Percentiles rank a stretch among this genome's conserved stretches.
Evolutionary conservation across 176 grass and related monocot species (phyloP).

Genomic region (bread wheat (Triticum aestivum)): IWGSC_CS_RefSeq_v2.1 NC_057811.1:457455463-457455962

Average conservation of each 20-base stretch:
- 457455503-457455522: too few relatives aligned
- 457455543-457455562: too few relatives aligned
- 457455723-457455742: background rate
- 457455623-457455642: background rate
- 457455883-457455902: background rate
- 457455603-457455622: background rate
- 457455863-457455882: background rate
- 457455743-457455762: background rate
- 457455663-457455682: background rate
- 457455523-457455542: too few relatives aligned
- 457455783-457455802: constrained; percentile 24
- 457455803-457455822: constrained; percentile 28
- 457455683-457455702: background rate
- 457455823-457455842: constrained; percentile 7
- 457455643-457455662: background rate
- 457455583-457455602: too few relatives aligned
- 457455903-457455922: background rate
- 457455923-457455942: background rate
- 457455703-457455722: background rate
- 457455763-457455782: constrained; percentile 16
- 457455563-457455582: too few relatives aligned
- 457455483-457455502: too few relatives aligned
- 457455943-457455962: background rate
- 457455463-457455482: too few relatives aligned
- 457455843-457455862: constrained; percentile 30